phyloP scores from a whole-genome alignment of 345 rosid species.

The Arabidopsis thaliana region DNA sequence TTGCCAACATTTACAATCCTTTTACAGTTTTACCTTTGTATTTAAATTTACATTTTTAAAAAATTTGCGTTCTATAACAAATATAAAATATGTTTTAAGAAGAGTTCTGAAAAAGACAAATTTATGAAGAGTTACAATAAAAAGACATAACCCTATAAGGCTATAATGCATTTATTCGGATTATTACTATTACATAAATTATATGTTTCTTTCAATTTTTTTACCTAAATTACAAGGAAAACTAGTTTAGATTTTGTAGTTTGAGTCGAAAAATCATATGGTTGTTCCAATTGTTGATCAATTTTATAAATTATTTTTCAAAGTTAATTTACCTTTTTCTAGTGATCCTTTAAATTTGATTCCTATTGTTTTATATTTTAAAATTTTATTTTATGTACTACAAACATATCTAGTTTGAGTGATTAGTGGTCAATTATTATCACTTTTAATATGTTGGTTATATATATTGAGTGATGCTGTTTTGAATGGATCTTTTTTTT shows the following conservation, averaged over 20 bases:
- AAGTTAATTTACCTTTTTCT: background rate
- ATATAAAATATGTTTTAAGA: too few species aligned
- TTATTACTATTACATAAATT: too few species aligned
- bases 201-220: too few species aligned
- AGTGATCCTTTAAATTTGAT: background rate
- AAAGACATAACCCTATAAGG: too few species aligned
- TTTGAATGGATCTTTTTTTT: background rate
- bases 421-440: too few species aligned
- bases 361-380: background rate
- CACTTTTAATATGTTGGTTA: too few species aligned
- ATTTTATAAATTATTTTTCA: background rate
- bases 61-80: background rate
- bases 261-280: background rate
- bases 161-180: too few species aligned
- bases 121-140: too few species aligned
- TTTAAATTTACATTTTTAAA: background rate
- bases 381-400: background rate
- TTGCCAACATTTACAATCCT: slow-evolving; percentile 3
- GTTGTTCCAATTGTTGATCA: background rate
- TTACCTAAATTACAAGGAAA: background rate
- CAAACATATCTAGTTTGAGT: too few species aligned
- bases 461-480: background rate
- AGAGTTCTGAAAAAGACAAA: too few species aligned
- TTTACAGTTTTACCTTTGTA: background rate
- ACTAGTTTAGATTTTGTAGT: background rate